Conservation (phyloP, 768 basidiomycete genomes). For the Agrocybe pediades region DNA sequence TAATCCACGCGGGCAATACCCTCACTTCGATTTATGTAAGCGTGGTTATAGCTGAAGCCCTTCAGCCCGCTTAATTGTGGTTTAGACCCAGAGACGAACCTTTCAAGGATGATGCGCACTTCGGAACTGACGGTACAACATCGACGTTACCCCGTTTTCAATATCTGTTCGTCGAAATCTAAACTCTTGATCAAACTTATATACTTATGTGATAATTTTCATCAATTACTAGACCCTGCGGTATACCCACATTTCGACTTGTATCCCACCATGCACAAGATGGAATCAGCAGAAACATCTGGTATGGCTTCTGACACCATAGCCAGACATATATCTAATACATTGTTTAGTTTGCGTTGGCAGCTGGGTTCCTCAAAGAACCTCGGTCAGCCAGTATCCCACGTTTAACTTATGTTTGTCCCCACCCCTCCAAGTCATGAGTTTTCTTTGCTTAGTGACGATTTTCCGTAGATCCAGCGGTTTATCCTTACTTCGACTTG, state of each 20-base stretch:
- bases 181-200: too few species aligned
- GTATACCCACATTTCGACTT: conserved; percentile 11
- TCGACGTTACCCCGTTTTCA: conserved; percentile 12
- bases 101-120: background rate
- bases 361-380: too few species aligned
- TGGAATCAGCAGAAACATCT: background rate
- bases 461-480: background rate
- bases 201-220: background rate
- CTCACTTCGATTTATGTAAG: conserved; percentile 22
- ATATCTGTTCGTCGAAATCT: conserved; percentile 11
- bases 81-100: background rate
- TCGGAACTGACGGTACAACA: background rate
- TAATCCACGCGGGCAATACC: conserved; percentile 16
- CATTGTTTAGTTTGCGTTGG: too few species aligned
- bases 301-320: background rate
- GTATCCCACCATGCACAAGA: conserved; percentile 5
- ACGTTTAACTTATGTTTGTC: conserved; percentile 11
- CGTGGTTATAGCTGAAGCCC: background rate
- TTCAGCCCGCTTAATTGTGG: background rate
- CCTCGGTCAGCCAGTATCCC: conserved; percentile 5
- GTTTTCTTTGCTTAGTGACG: too few species aligned
- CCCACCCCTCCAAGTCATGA: too few species aligned
- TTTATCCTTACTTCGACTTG: conserved; percentile 21
- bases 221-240: background rate
- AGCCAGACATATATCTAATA: conserved; percentile 23